Evolutionary conservation across 352 stramenopile genomes (phyloP), one percentile per base, ranked within the genome.

Genomic region (Stramenopiles sp.): DNA sequence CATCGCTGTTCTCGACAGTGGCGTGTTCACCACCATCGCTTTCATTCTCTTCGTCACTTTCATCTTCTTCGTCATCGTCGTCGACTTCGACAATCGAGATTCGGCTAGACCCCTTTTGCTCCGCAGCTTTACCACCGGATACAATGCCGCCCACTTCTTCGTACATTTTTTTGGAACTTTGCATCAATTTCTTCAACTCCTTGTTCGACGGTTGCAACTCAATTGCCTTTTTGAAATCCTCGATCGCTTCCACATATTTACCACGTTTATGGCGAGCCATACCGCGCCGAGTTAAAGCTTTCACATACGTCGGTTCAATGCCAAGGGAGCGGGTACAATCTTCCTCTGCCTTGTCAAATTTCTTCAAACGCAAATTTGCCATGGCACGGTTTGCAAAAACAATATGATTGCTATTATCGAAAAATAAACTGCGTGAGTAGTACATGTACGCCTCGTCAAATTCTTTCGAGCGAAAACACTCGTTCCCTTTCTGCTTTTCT

Each of bases 401-500:
- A 67, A 90, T 87, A 0, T 90, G 86, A 75, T 92, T 90, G 7
- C 86, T 84, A 81, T 90, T 87, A 75, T 93, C 85, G 76, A 95
- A 92, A 27, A 90, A 87, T 81, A 96, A 88, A 76, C 89, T 93
- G n/a, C 90, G 86, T 0, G 92, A 94, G 84, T 97, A 97, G 83
- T 90, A 93, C 27, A 91, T 75, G 22, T 93, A 81, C 0, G 93
- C 90, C 30, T 92, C 89, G 27, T 96, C 89, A 55, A 91, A 89
- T 76, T 97, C 92, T 30, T 88, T 87, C 1, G 85, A 87, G 33
- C 88, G 88, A 85, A 96, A 96, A 81, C 88, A 92, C 83, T 97
- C 93, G 83, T 97, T 97, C 7, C 93, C 93, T 82, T 97, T 97
- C 67, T 95, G 86, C 83, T 95, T 94, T 81, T 97, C 93, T 14